Percentiles rank a stretch among this genome's conserved stretches.
Evolutionary conservation across 345 rosid genomes (phyloP).

Genomic region (Eucalyptus pumila): DNA sequence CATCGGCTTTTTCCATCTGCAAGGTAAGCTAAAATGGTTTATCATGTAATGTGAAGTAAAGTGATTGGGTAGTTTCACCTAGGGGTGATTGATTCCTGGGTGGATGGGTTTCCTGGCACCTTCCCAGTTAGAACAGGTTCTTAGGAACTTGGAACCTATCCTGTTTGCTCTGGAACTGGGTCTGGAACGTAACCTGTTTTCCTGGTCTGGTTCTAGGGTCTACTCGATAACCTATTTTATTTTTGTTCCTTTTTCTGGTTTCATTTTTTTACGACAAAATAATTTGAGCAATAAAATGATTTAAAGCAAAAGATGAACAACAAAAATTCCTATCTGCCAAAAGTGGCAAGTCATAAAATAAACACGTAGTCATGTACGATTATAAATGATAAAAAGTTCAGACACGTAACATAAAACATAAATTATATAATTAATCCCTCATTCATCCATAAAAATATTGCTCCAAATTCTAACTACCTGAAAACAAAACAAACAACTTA

Average conservation of each 20-base stretch:
- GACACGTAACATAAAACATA: not conserved
- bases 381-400: not conserved
- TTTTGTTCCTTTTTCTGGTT: not conserved
- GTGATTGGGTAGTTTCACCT: not conserved
- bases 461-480: not conserved
- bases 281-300: not conserved
- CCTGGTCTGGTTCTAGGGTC: not conserved
- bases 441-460: not conserved
- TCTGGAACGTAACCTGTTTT: not conserved
- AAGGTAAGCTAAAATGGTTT: constrained; percentile 31
- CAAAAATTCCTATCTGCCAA: not conserved
- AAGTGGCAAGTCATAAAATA: not conserved
- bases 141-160: not conserved
- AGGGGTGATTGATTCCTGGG: not conserved
- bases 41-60: not conserved
- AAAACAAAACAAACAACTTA: not conserved
- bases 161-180: not conserved
- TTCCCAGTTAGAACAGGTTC: not conserved
- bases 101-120: not conserved
- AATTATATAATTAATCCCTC: not conserved
- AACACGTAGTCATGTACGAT: not conserved
- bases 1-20: constrained; percentile 97
- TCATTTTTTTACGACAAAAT: not conserved
- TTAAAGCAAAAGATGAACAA: not conserved
- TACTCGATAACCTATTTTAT: not conserved